Percentiles rank a stretch among this genome's conserved stretches.
phyloP scores from a whole-genome alignment of 345 rosid species.

The Cardiospermum halicacabum region DNA sequence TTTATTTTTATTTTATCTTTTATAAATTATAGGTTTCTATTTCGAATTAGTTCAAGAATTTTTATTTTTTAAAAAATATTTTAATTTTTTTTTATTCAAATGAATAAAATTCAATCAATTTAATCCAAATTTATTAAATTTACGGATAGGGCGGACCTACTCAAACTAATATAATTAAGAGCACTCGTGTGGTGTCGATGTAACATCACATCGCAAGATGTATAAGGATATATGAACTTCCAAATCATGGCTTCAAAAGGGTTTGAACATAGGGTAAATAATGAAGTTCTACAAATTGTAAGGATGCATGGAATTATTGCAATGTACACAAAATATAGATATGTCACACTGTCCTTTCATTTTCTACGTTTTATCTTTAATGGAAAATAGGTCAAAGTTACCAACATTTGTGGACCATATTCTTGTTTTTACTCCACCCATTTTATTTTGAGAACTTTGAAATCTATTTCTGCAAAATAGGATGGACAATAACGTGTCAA shows the following conservation, averaged over 20 bases:
- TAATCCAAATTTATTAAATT: no score
- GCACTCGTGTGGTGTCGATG: background rate
- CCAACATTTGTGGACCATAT: conserved; percentile 9
- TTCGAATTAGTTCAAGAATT: no score
- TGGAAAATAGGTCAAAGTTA: background rate
- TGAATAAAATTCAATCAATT: no score
- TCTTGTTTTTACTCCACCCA: background rate
- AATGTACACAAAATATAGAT: background rate
- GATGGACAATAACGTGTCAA: background rate
- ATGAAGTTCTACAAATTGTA: background rate
- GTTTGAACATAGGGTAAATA: no score
- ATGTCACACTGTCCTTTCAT: background rate
- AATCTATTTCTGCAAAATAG: background rate
- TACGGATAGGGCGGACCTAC: background rate
- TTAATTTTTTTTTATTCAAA: no score
- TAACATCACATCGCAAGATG: background rate
- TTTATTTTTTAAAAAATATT: no score
- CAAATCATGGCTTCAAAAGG: background rate
- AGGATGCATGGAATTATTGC: background rate
- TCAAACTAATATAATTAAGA: no score
- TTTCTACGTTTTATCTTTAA: background rate
- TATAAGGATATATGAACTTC: background rate
- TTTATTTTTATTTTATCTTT: no score
- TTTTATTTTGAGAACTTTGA: background rate
- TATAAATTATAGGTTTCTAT: no score